Evolutionary conservation across 768 basidiomycete genomes (phyloP).

Genomic region (Coprinopsis strossmayeri): DNA sequence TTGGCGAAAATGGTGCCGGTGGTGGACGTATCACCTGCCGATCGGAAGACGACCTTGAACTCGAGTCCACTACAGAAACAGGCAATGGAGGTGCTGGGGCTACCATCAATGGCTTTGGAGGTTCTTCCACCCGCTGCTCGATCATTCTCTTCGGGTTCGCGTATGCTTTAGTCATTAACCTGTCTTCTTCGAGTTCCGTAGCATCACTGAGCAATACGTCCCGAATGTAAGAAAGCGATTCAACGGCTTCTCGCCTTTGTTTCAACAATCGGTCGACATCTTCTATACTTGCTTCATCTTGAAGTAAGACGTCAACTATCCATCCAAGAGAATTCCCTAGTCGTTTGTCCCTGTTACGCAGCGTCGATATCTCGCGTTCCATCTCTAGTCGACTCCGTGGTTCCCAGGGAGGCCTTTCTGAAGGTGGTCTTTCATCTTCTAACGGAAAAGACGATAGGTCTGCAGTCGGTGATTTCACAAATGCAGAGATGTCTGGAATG

Average conservation of each 20-base stretch:
- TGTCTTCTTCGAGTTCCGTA: slow-evolving; percentile 55
- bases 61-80: neutral
- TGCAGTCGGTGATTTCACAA: slow-evolving; percentile 51
- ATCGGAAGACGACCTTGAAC: neutral
- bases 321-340: slow-evolving; percentile 67
- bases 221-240: slow-evolving; percentile 70
- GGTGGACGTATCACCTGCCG: slow-evolving; percentile 6
- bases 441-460: slow-evolving; percentile 53
- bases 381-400: slow-evolving; percentile 63
- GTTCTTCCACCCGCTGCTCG: slow-evolving; percentile 18
- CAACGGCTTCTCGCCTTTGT: slow-evolving; percentile 59
- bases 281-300: slow-evolving; percentile 40
- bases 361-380: slow-evolving; percentile 51
- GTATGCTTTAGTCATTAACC: slow-evolving; percentile 51
- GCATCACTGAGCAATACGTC: slow-evolving; percentile 59
- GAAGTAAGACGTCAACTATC: slow-evolving; percentile 66
- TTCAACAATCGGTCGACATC: slow-evolving; percentile 33
- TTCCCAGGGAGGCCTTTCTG: slow-evolving; percentile 65
- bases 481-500: slow-evolving; percentile 73
- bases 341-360: slow-evolving; percentile 52
- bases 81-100: neutral
- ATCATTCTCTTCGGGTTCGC: slow-evolving; percentile 29
- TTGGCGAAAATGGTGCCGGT: slow-evolving; percentile 12
- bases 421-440: slow-evolving; percentile 46
- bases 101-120: neutral